Evolutionary conservation across 169 alveolate genomes (phyloP).

Genomic region (Blepharisma undulans): DNA sequence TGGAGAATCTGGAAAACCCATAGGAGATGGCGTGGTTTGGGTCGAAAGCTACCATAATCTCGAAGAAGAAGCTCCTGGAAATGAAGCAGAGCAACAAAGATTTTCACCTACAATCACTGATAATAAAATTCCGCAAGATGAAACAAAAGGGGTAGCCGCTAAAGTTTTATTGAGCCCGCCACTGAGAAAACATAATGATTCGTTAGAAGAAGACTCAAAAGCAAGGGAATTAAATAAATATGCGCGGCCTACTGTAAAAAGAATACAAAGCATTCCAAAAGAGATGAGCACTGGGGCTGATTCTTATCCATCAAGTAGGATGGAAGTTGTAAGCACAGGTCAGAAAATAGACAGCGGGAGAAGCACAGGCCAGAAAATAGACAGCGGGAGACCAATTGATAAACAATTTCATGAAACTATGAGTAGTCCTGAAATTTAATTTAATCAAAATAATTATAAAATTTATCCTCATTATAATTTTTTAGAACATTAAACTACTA

Average conservation of each 20-base stretch:
- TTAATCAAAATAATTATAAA: background rate
- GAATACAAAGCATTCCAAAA: background rate
- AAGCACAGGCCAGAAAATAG: background rate
- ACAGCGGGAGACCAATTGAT: background rate
- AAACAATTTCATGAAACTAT: background rate
- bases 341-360: background rate
- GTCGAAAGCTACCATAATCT: background rate
- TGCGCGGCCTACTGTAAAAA: background rate
- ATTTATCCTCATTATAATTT: too few species aligned
- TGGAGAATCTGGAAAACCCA: conserved; percentile 81
- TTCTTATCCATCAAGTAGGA: background rate
- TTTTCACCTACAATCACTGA: background rate
- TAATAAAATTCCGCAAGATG: background rate
- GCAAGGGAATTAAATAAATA: background rate
- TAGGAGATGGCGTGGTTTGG: conserved; percentile 91
- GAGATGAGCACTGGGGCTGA: background rate
- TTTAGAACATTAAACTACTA: too few species aligned
- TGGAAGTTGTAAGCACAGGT: background rate
- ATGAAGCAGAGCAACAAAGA: conserved; percentile 5
- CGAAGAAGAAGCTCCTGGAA: conserved; percentile 37
- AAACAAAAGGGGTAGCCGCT: background rate
- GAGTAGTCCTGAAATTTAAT: background rate
- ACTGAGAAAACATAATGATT: background rate
- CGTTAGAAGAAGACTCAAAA: background rate
- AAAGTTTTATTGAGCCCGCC: background rate